Evolutionary conservation across 208 protist species (phyloP), one percentile per base, ranked within the genome.

Genomic region (Tetramitus jugosus): DNA sequence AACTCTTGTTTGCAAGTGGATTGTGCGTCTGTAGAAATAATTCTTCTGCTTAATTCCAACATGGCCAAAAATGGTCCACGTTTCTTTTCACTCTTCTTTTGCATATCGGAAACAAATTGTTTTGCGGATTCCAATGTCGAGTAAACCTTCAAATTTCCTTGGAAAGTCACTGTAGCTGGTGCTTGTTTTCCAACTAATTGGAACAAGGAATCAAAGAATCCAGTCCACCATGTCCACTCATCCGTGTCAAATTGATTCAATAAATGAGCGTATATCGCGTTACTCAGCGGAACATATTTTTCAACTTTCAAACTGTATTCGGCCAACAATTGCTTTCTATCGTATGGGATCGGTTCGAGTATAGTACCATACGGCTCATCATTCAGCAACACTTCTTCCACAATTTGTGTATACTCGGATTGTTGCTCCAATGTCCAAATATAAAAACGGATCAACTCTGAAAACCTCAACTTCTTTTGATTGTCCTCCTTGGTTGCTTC

Each of bases 301-400:
- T 42, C 61, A 67, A 35, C 35, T 20, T 67, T 67, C 2, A 43
- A 23, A 35, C 61, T 42, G 40, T 42, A 67, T 42, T n/a, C 61
- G 7, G 61, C 61, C 2, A 67, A 20, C 33, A 67, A 17, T 43
- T 7, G 13, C 61, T 67, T 67, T 42, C 61, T 35, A 42, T 67
- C 61, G 29, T n/a, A 67, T 42, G 61, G 61, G n/a, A n/a, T n/a
- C n/a, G n/a, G n/a, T 67, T 67, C 61, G 2, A 67, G 20, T 42
- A 17, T n/a, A 4, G 33, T 67, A 26, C 61, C 61, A 7, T 10
- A 67, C 7, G 61, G 61, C n/a, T 67, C 61, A 23, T 67, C 61
- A 35, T 67, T 7, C 2, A 67, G 17, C 40, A 67, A 3, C 7
- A 67, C 8, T 42, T 67, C 14, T 7, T 33, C 14, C 4, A 67